These are phyloP conservation scores for Mortierella antarctica DNA, from an alignment of 192 early-diverging fungal genomes.

Conservation along the genomic window DNA sequence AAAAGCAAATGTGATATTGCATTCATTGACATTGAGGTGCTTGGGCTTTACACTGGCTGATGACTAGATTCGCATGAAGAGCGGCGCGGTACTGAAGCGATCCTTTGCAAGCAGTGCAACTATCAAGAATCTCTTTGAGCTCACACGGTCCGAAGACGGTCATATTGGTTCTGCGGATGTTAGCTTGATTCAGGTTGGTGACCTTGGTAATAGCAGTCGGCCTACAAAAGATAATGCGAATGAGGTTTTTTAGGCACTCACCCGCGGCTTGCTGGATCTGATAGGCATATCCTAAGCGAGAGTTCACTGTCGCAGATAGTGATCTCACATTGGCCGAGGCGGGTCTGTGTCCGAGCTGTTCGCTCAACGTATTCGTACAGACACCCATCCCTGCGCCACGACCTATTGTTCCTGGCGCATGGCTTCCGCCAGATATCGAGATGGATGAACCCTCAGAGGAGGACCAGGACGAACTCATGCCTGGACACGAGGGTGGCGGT, in stretches of 20 bases:
- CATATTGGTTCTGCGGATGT: constrained; percentile 41
- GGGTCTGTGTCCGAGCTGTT: constrained; percentile 40
- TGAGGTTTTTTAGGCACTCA: not conserved
- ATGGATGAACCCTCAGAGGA: constrained; percentile 13
- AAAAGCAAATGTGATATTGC: not conserved
- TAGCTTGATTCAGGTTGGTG: constrained; percentile 41
- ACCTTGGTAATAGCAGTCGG: not conserved
- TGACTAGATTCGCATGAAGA: constrained; percentile 34
- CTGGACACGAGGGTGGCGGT: not conserved
- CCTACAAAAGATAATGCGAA: not conserved
- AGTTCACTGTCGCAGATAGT: constrained; percentile 27
- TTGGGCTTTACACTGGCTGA: too few relatives aligned
- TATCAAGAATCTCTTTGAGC: constrained; percentile 34
- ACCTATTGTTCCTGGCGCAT: constrained; percentile 23
- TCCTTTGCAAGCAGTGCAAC: constrained; percentile 15
- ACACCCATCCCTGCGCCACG: constrained; percentile 38
- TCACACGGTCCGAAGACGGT: constrained; percentile 31
- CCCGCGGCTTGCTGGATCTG: not conserved
- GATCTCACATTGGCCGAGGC: constrained; percentile 20
- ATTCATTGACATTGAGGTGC: too few relatives aligned
- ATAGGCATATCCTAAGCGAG: constrained; percentile 42
- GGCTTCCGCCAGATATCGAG: constrained; percentile 28
- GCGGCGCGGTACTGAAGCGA: constrained; percentile 28
- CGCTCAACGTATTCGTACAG: constrained; percentile 43
- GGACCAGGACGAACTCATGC: constrained; percentile 1